These are phyloP conservation scores for Macrolepiota albuminosa DNA, from an alignment of 768 basidiomycete species.

Conservation along the genomic window DNA sequence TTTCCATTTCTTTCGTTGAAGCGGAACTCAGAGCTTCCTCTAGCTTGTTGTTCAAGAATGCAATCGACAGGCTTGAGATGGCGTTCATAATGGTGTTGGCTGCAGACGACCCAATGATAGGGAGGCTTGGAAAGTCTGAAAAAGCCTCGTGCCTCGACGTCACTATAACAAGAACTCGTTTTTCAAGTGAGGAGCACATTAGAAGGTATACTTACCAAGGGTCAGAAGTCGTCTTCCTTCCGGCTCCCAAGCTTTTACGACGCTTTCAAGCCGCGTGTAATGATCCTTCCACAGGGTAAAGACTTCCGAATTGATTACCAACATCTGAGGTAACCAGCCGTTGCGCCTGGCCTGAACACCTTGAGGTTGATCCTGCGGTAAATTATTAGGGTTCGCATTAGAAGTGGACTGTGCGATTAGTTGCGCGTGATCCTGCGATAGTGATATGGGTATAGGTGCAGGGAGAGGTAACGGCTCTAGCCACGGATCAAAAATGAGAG, in stretches of 20 bases:
- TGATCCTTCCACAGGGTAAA: slow-evolving; percentile 81
- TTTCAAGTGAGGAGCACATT: background rate
- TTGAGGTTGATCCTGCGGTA: slow-evolving; percentile 6
- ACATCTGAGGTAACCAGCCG: slow-evolving; percentile 30
- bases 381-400: background rate
- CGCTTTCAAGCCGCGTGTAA: slow-evolving; percentile 50
- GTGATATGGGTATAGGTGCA: slow-evolving; percentile 36
- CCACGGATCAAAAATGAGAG: slow-evolving; percentile 79
- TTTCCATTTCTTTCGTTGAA: slow-evolving; percentile 32
- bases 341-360: background rate
- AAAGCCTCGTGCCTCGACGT: slow-evolving; percentile 40
- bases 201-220: slow-evolving; percentile 30
- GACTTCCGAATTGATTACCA: slow-evolving; percentile 72
- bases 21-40: slow-evolving; percentile 26
- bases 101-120: slow-evolving; percentile 29
- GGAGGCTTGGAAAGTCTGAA: slow-evolving; percentile 44
- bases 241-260: slow-evolving; percentile 54
- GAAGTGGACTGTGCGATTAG: slow-evolving; percentile 8
- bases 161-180: slow-evolving; percentile 24
- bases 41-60: slow-evolving; percentile 37
- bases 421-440: slow-evolving; percentile 2
- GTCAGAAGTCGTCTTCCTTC: slow-evolving; percentile 40
- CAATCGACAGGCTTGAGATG: slow-evolving; percentile 32
- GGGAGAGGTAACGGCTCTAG: slow-evolving; percentile 67
- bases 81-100: slow-evolving; percentile 30